A percentile compares a stretch with the other conserved stretches of the same genome.
Evolutionary conservation across 371 early-diverging fungal species (phyloP).

Genomic region (Apophysomyces variabilis): DNA sequence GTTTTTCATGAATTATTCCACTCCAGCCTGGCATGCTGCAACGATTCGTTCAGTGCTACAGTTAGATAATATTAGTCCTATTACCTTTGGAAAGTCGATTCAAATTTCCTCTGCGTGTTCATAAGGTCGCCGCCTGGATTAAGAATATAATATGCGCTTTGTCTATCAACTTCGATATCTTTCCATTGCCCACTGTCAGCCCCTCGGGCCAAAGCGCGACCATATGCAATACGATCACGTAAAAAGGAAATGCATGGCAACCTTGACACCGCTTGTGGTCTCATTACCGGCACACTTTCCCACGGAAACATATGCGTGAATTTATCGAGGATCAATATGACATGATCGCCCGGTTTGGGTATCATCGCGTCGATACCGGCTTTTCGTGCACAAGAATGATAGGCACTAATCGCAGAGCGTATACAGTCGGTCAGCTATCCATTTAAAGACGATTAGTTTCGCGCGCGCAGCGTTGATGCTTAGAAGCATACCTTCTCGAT

Average conservation of each 20-base stretch:
- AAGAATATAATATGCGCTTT: slow-evolving; percentile 77
- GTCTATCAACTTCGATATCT: slow-evolving; percentile 53
- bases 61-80: not conserved
- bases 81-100: slow-evolving; percentile 58
- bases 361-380: slow-evolving; percentile 25
- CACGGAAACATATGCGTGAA: slow-evolving; percentile 82
- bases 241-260: slow-evolving; percentile 80
- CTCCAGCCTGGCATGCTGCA: slow-evolving; percentile 59
- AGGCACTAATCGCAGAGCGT: slow-evolving; percentile 19
- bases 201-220: slow-evolving; percentile 13
- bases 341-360: slow-evolving; percentile 53
- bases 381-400: slow-evolving; percentile 26
- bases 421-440: slow-evolving; percentile 30
- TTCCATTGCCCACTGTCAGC: slow-evolving; percentile 26
- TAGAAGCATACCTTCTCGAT: slow-evolving; percentile 49
- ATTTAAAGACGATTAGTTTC: not conserved
- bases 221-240: slow-evolving; percentile 63
- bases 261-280: slow-evolving; percentile 75
- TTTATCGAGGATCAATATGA: slow-evolving; percentile 85
- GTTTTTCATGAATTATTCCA: slow-evolving; percentile 73
- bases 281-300: slow-evolving; percentile 80
- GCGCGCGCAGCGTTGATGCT: not conserved
- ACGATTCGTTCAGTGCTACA: not conserved
- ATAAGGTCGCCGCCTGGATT: slow-evolving; percentile 89
- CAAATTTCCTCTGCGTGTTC: slow-evolving; percentile 82